phyloP scores from a whole-genome alignment of 2,329 filamentous ascomycete genomes.

The Monosporascus sp. region DNA sequence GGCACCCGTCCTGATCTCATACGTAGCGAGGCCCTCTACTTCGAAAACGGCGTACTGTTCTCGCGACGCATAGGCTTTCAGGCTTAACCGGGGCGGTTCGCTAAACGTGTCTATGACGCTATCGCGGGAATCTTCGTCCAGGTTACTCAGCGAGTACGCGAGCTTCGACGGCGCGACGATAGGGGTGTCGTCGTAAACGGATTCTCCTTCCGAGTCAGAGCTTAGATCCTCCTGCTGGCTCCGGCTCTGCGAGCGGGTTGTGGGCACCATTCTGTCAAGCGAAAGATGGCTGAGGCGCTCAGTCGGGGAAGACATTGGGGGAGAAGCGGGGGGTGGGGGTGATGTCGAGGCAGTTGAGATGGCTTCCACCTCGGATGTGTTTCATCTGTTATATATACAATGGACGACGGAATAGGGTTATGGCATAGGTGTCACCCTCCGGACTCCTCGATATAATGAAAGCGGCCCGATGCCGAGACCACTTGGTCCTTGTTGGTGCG shows the following conservation, averaged over 20 bases:
- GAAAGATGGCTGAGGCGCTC: slow-evolving; percentile 36
- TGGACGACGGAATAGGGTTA: slow-evolving; percentile 4
- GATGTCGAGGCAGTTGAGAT: slow-evolving; percentile 9
- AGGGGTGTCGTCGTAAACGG: slow-evolving; percentile 22
- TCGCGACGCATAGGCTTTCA: slow-evolving; percentile 45
- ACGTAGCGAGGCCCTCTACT: slow-evolving; percentile 49
- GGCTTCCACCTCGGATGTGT: slow-evolving; percentile 4
- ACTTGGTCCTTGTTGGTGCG: slow-evolving; percentile 19
- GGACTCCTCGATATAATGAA: slow-evolving; percentile 8
- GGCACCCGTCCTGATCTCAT: slow-evolving; percentile 45
- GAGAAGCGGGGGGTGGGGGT: slow-evolving; percentile 12
- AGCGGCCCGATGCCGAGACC: slow-evolving; percentile 19
- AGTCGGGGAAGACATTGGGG: slow-evolving; percentile 30
- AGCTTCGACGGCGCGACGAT: slow-evolving; percentile 30
- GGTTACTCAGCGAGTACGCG: slow-evolving; percentile 28
- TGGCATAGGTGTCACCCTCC: slow-evolving; percentile 5
- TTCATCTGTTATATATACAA: slow-evolving; percentile 20
- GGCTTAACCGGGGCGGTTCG: slow-evolving; percentile 43
- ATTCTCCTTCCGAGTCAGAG: slow-evolving; percentile 20
- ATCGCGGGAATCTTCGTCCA: slow-evolving; percentile 30
- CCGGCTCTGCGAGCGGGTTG: slow-evolving; percentile 26
- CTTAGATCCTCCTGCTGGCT: slow-evolving; percentile 17
- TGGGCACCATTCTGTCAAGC: slow-evolving; percentile 34
- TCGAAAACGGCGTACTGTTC: slow-evolving; percentile 50
- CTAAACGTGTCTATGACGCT: slow-evolving; percentile 41